Evolutionary conservation across 352 stramenopile genomes (phyloP).

Genomic region (Pythium periplocum): DNA sequence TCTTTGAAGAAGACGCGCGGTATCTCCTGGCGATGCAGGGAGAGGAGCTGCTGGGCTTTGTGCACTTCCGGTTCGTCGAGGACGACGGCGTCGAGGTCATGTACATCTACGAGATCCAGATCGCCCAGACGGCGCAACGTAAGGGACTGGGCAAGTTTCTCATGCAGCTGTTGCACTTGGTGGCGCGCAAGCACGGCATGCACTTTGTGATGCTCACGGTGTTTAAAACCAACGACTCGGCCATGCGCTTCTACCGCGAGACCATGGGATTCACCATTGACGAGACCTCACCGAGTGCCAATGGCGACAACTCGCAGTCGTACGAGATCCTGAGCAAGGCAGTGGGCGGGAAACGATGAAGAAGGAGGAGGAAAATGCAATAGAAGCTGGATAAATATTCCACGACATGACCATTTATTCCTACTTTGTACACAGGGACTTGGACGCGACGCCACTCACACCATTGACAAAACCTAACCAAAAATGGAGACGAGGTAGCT

Average conservation of each 20-base stretch:
- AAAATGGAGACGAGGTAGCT: too few relatives aligned
- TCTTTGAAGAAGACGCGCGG: slow-evolving; percentile 81
- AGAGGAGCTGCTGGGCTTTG: slow-evolving; percentile 62
- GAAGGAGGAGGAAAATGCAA: background rate
- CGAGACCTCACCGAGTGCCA: slow-evolving; percentile 83
- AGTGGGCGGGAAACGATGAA: slow-evolving; percentile 19
- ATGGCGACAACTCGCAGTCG: slow-evolving; percentile 61
- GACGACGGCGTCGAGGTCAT: slow-evolving; percentile 88
- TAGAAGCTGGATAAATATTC: too few relatives aligned
- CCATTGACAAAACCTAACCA: too few relatives aligned
- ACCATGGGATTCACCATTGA: slow-evolving; percentile 87
- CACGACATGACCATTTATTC: too few relatives aligned
- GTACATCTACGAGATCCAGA: slow-evolving; percentile 95
- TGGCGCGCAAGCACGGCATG: slow-evolving; percentile 77
- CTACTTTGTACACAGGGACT: too few relatives aligned
- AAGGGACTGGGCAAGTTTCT: slow-evolving; percentile 86
- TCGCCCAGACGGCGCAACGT: slow-evolving; percentile 51
- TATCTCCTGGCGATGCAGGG: slow-evolving; percentile 66
- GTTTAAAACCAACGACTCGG: slow-evolving; percentile 86
- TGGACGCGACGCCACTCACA: too few relatives aligned
- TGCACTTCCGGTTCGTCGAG: slow-evolving; percentile 92
- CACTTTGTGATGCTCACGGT: slow-evolving; percentile 92
- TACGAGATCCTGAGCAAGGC: slow-evolving; percentile 86
- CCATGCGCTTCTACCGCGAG: slow-evolving; percentile 88
- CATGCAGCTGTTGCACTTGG: slow-evolving; percentile 87